Conservation (phyloP, 225 moss, liverwort and hornwort species). For the Bryoerythrophyllum caledonicum region DNA sequence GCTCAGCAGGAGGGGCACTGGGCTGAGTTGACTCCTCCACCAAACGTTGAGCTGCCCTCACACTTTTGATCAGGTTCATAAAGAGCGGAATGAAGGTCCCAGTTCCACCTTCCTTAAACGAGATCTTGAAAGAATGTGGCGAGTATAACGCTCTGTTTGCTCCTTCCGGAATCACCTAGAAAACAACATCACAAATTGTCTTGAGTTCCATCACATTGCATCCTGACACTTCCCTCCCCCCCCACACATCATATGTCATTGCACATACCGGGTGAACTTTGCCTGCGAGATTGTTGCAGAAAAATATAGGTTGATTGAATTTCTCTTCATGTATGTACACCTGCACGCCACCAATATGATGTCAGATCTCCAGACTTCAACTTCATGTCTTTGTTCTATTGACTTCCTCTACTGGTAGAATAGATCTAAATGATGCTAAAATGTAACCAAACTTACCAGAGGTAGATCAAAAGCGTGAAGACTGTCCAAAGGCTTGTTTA, state of each 20-base stretch:
- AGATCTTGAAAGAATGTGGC: constrained; percentile 74
- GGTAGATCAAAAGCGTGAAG: constrained; percentile 87
- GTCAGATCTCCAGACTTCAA: background rate
- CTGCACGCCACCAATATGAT: constrained; percentile 53
- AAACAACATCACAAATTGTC: background rate
- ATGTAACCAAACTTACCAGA: constrained; percentile 46
- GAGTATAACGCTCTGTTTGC: constrained; percentile 69
- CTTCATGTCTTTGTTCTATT: background rate
- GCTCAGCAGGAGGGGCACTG: constrained; percentile 73
- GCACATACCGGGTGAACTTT: constrained; percentile 92
- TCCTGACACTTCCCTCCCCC: background rate
- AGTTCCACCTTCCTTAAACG: constrained; percentile 95
- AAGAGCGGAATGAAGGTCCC: constrained; percentile 95
- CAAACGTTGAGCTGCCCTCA: constrained; percentile 64
- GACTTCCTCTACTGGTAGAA: background rate
- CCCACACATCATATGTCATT: background rate
- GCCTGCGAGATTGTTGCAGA: constrained; percentile 95
- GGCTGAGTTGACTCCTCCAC: constrained; percentile 40
- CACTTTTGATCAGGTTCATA: constrained; percentile 72
- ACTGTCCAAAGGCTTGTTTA: constrained; percentile 61
- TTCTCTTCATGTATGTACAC: constrained; percentile 83
- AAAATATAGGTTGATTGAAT: constrained; percentile 96
- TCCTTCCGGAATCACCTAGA: constrained; percentile 89
- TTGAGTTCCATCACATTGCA: constrained; percentile 3
- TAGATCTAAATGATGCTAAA: background rate